phyloP scores from a whole-genome alignment of 345 rosid species.

The Conringia planisiliqua region DNA sequence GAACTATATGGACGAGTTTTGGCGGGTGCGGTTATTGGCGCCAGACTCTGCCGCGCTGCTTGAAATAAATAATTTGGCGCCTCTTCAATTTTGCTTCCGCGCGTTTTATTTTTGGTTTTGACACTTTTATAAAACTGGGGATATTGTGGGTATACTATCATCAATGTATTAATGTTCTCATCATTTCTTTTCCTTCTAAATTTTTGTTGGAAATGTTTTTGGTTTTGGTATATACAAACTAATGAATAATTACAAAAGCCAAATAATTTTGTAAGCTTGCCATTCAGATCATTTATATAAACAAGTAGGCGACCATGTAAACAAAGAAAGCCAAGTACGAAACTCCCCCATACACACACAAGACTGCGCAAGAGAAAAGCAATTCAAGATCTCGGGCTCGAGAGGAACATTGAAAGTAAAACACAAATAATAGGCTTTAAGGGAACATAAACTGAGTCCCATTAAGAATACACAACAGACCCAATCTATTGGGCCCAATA shows the following conservation, averaged over 20 bases:
- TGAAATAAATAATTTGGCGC: conserved; percentile 18
- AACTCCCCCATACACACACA: not conserved
- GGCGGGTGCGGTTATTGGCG: conserved; percentile 26
- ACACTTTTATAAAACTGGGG: not conserved
- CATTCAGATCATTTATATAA: not conserved
- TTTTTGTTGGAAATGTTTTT: not conserved
- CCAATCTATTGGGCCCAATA: conserved; percentile 33
- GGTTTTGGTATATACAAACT: not conserved
- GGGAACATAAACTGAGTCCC: not conserved
- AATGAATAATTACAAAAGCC: not conserved
- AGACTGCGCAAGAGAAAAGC: not conserved
- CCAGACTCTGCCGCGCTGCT: conserved; percentile 27
- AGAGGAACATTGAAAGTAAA: not conserved
- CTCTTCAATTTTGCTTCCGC: conserved; percentile 20
- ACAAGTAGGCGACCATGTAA: not conserved
- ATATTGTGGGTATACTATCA: too few species aligned
- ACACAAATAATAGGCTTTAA: not conserved
- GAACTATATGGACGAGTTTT: conserved; percentile 14
- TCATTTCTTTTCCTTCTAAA: not conserved
- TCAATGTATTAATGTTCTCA: too few species aligned
- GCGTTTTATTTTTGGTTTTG: not conserved
- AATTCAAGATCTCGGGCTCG: not conserved
- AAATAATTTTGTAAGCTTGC: not conserved
- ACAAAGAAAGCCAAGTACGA: not conserved
- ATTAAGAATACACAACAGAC: conserved; percentile 16